These are phyloP conservation scores for Trypethelium eluteriae DNA, from an alignment of 495 filamentous ascomycete genomes.

Conservation along the genomic window DNA sequence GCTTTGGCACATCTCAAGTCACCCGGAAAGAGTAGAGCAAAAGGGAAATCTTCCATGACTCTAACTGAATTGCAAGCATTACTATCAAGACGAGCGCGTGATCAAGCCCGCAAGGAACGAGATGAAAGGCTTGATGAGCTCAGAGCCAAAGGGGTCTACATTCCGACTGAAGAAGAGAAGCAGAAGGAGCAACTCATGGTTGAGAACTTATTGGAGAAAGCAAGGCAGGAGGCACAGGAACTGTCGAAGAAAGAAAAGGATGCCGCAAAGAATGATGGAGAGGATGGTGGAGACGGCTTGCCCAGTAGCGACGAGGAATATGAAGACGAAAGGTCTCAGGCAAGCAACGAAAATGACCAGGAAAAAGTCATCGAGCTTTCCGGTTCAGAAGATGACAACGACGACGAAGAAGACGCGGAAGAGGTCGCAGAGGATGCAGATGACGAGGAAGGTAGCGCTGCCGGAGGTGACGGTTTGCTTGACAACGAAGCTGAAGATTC, in stretches of 20 bases:
- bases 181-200: slow-evolving; percentile 70
- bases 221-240: slow-evolving; percentile 68
- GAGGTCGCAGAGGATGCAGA: slow-evolving; percentile 31
- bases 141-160: slow-evolving; percentile 64
- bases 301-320: slow-evolving; percentile 58
- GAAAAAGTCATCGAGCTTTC: slow-evolving; percentile 38
- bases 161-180: slow-evolving; percentile 82
- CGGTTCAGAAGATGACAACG: slow-evolving; percentile 36
- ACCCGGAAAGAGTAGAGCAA: slow-evolving; percentile 45
- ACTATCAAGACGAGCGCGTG: slow-evolving; percentile 60
- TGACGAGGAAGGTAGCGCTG: slow-evolving; percentile 37
- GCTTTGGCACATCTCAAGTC: slow-evolving; percentile 69
- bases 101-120: slow-evolving; percentile 74
- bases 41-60: slow-evolving; percentile 49
- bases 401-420: slow-evolving; percentile 29
- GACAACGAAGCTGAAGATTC: slow-evolving; percentile 26
- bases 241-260: slow-evolving; percentile 70
- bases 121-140: slow-evolving; percentile 70
- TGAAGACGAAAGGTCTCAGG: slow-evolving; percentile 51
- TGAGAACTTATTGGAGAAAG: slow-evolving; percentile 80
- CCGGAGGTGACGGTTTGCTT: slow-evolving; percentile 33
- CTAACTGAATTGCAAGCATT: slow-evolving; percentile 58
- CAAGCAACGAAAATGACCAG: slow-evolving; percentile 49
- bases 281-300: slow-evolving; percentile 43
- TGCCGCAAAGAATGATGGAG: slow-evolving; percentile 55